Evolutionary conservation across 2,329 filamentous ascomycete genomes (phyloP).

Genomic region (Clarireedia paspali): DNA sequence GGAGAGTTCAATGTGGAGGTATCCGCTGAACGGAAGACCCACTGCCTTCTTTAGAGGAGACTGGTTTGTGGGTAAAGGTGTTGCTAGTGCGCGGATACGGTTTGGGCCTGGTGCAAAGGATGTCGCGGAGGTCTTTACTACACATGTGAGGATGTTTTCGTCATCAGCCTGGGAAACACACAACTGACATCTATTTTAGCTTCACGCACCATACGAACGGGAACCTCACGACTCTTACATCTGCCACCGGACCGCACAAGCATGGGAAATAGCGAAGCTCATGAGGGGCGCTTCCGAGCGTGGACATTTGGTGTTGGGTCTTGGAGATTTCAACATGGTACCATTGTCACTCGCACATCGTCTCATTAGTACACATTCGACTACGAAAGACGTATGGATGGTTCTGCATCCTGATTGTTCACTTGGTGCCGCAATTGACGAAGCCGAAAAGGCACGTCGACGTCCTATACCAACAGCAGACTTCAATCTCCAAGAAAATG

Average conservation of each 20-base stretch:
- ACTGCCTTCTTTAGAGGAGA: slow-evolving; percentile 92
- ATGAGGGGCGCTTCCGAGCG: slow-evolving; percentile 73
- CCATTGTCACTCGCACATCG: slow-evolving; percentile 77
- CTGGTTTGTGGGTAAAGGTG: slow-evolving; percentile 93
- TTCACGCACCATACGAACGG: slow-evolving; percentile 81
- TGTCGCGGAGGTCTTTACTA: slow-evolving; percentile 83
- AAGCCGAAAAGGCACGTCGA: slow-evolving; percentile 57
- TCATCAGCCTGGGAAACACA: background rate
- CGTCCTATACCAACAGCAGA: slow-evolving; percentile 65
- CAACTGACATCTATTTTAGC: slow-evolving; percentile 38
- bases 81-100: slow-evolving; percentile 74
- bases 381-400: slow-evolving; percentile 78
- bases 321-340: slow-evolving; percentile 97
- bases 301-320: slow-evolving; percentile 74
- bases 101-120: slow-evolving; percentile 58
- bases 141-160: slow-evolving; percentile 52
- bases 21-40: slow-evolving; percentile 87
- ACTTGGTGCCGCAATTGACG: slow-evolving; percentile 62
- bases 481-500: slow-evolving; percentile 73
- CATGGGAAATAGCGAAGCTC: slow-evolving; percentile 89
- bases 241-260: slow-evolving; percentile 84
- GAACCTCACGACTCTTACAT: slow-evolving; percentile 78
- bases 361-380: slow-evolving; percentile 70
- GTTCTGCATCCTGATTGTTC: slow-evolving; percentile 77
- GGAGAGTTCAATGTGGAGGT: slow-evolving; percentile 77